These are phyloP conservation scores for Mycena rosella DNA, from an alignment of 768 basidiomycete species.

Conservation along the genomic window DNA sequence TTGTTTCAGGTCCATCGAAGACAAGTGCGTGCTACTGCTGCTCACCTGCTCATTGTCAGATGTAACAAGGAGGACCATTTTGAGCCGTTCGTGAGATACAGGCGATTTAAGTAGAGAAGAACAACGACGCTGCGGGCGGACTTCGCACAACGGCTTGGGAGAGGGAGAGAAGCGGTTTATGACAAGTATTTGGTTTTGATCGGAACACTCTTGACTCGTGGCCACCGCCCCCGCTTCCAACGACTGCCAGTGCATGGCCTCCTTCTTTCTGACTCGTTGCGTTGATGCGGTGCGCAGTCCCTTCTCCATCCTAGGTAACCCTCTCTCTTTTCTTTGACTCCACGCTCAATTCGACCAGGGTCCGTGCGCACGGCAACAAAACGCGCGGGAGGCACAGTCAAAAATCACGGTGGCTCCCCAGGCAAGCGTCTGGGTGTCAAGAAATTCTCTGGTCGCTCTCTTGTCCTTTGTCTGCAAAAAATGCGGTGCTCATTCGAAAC, in stretches of 20 bases:
- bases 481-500: conserved; percentile 15
- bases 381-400: conserved; percentile 93
- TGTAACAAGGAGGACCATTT: conserved; percentile 74
- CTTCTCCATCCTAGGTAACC: conserved; percentile 62
- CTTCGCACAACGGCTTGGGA: too few species aligned
- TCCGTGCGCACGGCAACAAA: conserved; percentile 96
- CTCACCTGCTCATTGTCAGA: conserved; percentile 98
- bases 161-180: too few species aligned
- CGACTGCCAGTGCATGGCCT: conserved; percentile 52
- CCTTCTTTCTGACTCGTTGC: conserved; percentile 63
- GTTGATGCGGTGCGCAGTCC: conserved; percentile 55
- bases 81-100: too few species aligned
- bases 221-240: conserved; percentile 27
- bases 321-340: conserved; percentile 7
- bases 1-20: too few species aligned
- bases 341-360: conserved; percentile 50
- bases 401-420: conserved; percentile 93
- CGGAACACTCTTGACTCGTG: conserved; percentile 27
- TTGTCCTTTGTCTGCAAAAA: background rate
- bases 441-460: conserved; percentile 87
- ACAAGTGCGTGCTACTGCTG: too few species aligned
- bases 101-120: too few species aligned
- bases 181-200: too few species aligned
- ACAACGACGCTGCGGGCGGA: too few species aligned
- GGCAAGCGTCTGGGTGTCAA: conserved; percentile 96